These are phyloP conservation scores for Exophiala sp. DNA, from an alignment of 2,329 filamentous ascomycete species.

Conservation along the genomic window DNA sequence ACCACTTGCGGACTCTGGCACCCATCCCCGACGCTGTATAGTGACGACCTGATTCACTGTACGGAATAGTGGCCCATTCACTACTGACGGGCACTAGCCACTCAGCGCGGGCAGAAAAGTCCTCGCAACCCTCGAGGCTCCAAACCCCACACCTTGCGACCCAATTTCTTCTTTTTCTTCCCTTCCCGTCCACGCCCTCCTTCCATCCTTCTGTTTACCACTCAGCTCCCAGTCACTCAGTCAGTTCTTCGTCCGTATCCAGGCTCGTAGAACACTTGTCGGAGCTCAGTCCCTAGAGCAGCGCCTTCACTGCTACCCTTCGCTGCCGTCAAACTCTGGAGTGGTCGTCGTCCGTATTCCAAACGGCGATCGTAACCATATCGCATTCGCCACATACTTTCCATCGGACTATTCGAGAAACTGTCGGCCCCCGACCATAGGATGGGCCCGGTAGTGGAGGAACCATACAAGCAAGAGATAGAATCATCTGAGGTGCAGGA, in stretches of 20 bases:
- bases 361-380: slow-evolving; percentile 1
- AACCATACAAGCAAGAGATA: slow-evolving; percentile 43
- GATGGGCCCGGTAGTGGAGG: slow-evolving; percentile 47
- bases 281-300: slow-evolving; percentile 16
- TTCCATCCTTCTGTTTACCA: slow-evolving; percentile 13
- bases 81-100: background rate
- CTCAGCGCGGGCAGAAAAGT: background rate
- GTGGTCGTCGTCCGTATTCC: background rate
- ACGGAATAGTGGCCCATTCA: background rate
- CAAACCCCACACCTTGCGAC: slow-evolving; percentile 18
- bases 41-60: background rate
- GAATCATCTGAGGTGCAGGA: slow-evolving; percentile 42
- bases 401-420: background rate
- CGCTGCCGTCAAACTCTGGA: background rate
- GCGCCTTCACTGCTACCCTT: slow-evolving; percentile 16
- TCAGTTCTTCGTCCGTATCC: slow-evolving; percentile 4
- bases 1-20: background rate
- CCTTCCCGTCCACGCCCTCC: slow-evolving; percentile 14
- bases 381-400: slow-evolving; percentile 10
- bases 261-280: slow-evolving; percentile 8
- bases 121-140: slow-evolving; percentile 2
- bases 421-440: slow-evolving; percentile 32
- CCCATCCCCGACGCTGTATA: background rate
- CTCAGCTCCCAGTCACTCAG: slow-evolving; percentile 13
- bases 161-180: slow-evolving; percentile 24